phyloP scores from a whole-genome alignment of 2,329 filamentous ascomycete genomes.

The Colletotrichum theobromicola region DNA sequence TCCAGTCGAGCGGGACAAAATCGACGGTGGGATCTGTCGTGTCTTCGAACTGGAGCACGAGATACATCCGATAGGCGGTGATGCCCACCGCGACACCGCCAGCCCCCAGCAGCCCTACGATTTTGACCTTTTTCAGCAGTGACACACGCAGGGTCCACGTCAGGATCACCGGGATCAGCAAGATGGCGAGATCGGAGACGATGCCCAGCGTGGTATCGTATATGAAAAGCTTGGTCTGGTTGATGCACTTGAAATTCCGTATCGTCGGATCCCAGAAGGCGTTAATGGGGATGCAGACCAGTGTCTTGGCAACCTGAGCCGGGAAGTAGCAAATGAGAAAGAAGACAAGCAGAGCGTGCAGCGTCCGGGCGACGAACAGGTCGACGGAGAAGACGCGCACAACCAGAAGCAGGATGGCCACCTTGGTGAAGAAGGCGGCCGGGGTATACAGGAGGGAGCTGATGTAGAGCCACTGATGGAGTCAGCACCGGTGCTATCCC shows the following conservation, averaged over 20 bases:
- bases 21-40: constrained; percentile 28
- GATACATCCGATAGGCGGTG: constrained; percentile 30
- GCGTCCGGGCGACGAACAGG: constrained; percentile 25
- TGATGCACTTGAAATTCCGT: constrained; percentile 28
- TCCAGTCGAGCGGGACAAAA: constrained; percentile 25
- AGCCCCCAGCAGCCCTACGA: constrained; percentile 32
- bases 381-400: constrained; percentile 34
- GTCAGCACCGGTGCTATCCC: not conserved
- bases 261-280: constrained; percentile 27
- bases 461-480: constrained; percentile 29
- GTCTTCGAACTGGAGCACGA: constrained; percentile 24
- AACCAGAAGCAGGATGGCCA: constrained; percentile 34
- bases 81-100: constrained; percentile 32
- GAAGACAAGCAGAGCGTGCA: constrained; percentile 30
- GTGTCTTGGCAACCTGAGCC: constrained; percentile 29
- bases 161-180: constrained; percentile 36
- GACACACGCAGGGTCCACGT: constrained; percentile 33
- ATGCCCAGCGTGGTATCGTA: constrained; percentile 35
- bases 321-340: constrained; percentile 32
- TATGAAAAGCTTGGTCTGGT: constrained; percentile 35
- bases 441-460: constrained; percentile 32
- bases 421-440: constrained; percentile 33
- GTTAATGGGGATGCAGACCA: constrained; percentile 27
- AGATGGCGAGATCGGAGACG: constrained; percentile 37
- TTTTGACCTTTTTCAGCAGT: constrained; percentile 34